These are phyloP conservation scores for Hippophae rhamnoides DNA, from an alignment of 306 rosid genomes.

Conservation along the genomic window DNA sequence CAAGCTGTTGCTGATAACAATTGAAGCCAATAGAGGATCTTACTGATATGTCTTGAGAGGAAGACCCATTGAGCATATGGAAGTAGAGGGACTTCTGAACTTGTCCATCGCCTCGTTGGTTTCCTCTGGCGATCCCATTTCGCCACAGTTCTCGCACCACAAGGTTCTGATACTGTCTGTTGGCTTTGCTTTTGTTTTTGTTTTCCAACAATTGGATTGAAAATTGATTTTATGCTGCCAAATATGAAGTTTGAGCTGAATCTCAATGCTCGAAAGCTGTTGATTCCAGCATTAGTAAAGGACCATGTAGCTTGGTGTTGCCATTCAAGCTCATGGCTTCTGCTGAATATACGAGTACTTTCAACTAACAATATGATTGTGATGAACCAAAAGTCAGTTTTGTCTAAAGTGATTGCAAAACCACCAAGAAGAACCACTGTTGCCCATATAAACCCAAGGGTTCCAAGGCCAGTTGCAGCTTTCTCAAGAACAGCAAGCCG, in stretches of 20 bases:
- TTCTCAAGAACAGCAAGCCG: constrained; percentile 87
- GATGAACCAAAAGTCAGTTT: constrained; percentile 77
- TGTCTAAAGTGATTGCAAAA: constrained; percentile 66
- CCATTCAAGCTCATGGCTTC: constrained; percentile 97
- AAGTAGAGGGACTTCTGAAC: constrained; percentile 73
- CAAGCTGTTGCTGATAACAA: constrained; percentile 80
- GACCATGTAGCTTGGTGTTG: constrained; percentile 97
- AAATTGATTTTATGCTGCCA: constrained; percentile 28
- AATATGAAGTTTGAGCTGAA: constrained; percentile 36
- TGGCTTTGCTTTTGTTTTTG: constrained; percentile 21
- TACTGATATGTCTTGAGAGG: constrained; percentile 58
- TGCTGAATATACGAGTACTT: constrained; percentile 82
- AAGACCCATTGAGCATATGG: constrained; percentile 71
- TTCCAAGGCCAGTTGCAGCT: constrained; percentile 77
- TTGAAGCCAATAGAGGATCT: constrained; percentile 87
- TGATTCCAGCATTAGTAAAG: constrained; percentile 52
- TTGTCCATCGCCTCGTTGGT: constrained; percentile 52
- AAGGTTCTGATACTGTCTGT: constrained; percentile 11
- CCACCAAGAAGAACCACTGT: constrained; percentile 91
- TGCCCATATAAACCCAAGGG: constrained; percentile 93
- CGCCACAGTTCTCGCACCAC: constrained; percentile 9
- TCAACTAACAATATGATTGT: constrained; percentile 73
- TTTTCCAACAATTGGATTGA: constrained; percentile 29
- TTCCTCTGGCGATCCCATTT: constrained; percentile 28
- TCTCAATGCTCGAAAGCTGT: constrained; percentile 46